Evolutionary conservation across 805 yeast species (phyloP), one percentile per base, ranked within the genome.

Genomic region (Sugiyamaella boreocaroliniensis): DNA sequence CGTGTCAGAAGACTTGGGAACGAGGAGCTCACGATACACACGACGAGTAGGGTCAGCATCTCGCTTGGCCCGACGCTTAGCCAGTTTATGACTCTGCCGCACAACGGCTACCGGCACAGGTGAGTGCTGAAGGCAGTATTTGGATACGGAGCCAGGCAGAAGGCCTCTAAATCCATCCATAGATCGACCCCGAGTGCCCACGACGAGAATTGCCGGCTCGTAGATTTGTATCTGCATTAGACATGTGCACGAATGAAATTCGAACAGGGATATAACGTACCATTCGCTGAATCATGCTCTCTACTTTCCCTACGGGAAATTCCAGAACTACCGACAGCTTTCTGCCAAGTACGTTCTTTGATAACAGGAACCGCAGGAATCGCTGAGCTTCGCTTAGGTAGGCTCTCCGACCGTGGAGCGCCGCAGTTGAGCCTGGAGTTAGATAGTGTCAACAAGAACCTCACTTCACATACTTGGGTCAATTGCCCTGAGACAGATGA

Each of bases 61-160:
- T 8, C 71, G 62, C 55, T 67, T 67, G 4, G 59, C 63, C 51
- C 64, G 64, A 44, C 58, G 58, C 51, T 62, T 64, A 43, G 61
- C 63, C 7, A 70, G 64, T 47, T 66, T 69, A 32, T 67, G 68
- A 29, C 60, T 57, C 10, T 77, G 77, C 34, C 72, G 70, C 29
- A 76, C 75, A 2, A 76, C 75, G 40, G 74, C 64, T 1, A 75
- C 77, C 0, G 80, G 80, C 6, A 77, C 68, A 1, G 69, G 69
- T 7, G 77, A 72, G 50, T 70, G 72, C 53, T 74, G 76, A n/a
- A 77, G 60, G 58, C 76, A 76, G 55, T 73, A 72, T 55, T 76
- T 76, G 2, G 78, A 74, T 62, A 77, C 66, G 1, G 78, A 71
- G 40, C 76, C 75, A 0, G 78, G 75, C 46, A 75, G 55, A 3